Evolutionary conservation across 345 rosid species (phyloP).

Genomic region (Odontarrhena argentea): DNA sequence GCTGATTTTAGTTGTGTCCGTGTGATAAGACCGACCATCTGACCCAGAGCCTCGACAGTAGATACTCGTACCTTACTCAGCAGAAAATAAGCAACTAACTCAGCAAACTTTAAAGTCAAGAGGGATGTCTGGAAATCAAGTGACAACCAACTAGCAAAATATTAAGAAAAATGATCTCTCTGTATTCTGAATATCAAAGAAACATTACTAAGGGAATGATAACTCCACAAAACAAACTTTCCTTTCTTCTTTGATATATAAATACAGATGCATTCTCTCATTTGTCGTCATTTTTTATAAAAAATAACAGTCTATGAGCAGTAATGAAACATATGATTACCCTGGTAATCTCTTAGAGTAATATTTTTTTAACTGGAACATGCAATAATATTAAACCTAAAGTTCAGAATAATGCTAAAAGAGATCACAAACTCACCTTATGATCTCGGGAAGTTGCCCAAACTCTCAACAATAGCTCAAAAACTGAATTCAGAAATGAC

Average conservation of each 20-base stretch:
- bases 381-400: slow-evolving; percentile 11
- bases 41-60: slow-evolving; percentile 95
- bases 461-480: slow-evolving; percentile 89
- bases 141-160: slow-evolving; percentile 18
- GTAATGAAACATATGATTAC: slow-evolving; percentile 18
- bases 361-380: slow-evolving; percentile 5
- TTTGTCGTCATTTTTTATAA: slow-evolving; percentile 1
- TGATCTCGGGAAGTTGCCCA: slow-evolving; percentile 93
- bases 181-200: slow-evolving; percentile 19
- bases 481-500: slow-evolving; percentile 90
- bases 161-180: slow-evolving; percentile 6
- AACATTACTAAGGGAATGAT: neutral
- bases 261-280: slow-evolving; percentile 9
- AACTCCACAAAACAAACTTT: slow-evolving; percentile 12
- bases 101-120: slow-evolving; percentile 20
- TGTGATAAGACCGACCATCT: slow-evolving; percentile 90
- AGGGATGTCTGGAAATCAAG: slow-evolving; percentile 4
- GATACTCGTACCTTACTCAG: slow-evolving; percentile 73
- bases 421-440: slow-evolving; percentile 57
- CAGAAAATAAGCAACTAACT: slow-evolving; percentile 34
- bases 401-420: slow-evolving; percentile 13
- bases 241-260: slow-evolving; percentile 16
- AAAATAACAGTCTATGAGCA: slow-evolving; percentile 5
- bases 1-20: slow-evolving; percentile 86
- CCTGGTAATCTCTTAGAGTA: slow-evolving; percentile 20